Evolutionary conservation across 345 rosid genomes (phyloP).

Genomic region (Brassica incana): DNA sequence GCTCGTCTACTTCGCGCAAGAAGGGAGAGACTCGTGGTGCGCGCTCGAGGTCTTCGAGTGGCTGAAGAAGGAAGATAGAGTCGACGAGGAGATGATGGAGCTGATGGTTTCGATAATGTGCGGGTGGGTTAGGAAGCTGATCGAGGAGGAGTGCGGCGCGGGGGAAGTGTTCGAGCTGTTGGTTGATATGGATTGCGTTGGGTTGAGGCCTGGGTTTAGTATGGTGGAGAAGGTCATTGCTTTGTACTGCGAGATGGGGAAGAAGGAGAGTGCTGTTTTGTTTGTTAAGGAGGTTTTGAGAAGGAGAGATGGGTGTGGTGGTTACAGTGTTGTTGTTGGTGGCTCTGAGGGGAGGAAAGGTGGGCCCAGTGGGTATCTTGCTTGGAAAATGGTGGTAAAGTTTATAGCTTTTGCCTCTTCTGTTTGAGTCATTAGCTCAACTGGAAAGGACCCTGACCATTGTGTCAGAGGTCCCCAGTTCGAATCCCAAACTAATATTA

Average conservation of each 20-base stretch:
- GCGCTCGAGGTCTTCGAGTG: slow-evolving; percentile 95
- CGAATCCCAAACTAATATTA: too few relatives aligned
- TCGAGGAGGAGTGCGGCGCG: slow-evolving; percentile 59
- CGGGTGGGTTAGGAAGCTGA: slow-evolving; percentile 77
- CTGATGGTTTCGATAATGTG: slow-evolving; percentile 94
- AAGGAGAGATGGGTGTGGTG: slow-evolving; percentile 45
- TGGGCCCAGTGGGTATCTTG: slow-evolving; percentile 90
- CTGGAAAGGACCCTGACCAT: too few relatives aligned
- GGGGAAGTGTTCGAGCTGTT: slow-evolving; percentile 70
- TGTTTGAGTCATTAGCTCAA: neutral
- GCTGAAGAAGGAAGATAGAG: slow-evolving; percentile 75
- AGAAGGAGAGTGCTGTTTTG: slow-evolving; percentile 58
- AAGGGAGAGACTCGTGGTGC: slow-evolving; percentile 97
- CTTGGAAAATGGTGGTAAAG: slow-evolving; percentile 92
- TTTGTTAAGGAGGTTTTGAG: slow-evolving; percentile 74
- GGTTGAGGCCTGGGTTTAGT: slow-evolving; percentile 80
- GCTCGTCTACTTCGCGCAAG: slow-evolving; percentile 87
- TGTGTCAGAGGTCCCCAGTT: too few relatives aligned
- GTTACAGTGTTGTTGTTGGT: slow-evolving; percentile 36
- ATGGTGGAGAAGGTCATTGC: slow-evolving; percentile 95
- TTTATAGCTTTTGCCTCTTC: neutral
- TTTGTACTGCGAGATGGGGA: slow-evolving; percentile 72
- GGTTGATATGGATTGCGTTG: slow-evolving; percentile 92
- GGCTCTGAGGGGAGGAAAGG: slow-evolving; percentile 61
- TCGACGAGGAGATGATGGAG: slow-evolving; percentile 90